Conservation (phyloP, 2,329 filamentous ascomycete species). For the Diaporthe sp. region DNA sequence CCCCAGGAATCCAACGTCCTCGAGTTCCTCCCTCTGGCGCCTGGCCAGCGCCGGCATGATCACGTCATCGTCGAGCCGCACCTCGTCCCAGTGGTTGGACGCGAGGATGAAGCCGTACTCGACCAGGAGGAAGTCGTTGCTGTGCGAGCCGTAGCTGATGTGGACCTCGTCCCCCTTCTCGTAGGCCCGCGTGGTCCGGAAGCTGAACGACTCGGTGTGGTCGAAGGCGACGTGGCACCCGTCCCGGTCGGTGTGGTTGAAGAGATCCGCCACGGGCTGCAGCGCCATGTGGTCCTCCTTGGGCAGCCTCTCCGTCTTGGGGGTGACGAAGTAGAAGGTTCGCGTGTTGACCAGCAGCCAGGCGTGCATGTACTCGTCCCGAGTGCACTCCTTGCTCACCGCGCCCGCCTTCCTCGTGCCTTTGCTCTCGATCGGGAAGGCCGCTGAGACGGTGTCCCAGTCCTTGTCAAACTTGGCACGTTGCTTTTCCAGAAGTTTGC, state of each 20-base stretch:
- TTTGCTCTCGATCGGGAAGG: conserved; percentile 49
- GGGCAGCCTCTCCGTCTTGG: conserved; percentile 56
- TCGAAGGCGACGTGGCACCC: conserved; percentile 65
- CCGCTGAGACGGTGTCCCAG: conserved; percentile 51
- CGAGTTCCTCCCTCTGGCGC: conserved; percentile 53
- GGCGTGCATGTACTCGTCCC: conserved; percentile 61
- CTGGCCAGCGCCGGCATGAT: conserved; percentile 54
- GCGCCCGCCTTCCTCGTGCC: not conserved
- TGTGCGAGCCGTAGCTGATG: conserved; percentile 78
- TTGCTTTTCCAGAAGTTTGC: conserved; percentile 66
- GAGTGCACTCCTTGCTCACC: conserved; percentile 8
- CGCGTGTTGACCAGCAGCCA: conserved; percentile 74
- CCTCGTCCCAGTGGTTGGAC: conserved; percentile 65
- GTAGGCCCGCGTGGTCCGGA: conserved; percentile 66
- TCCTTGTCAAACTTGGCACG: conserved; percentile 54
- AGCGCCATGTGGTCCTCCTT: conserved; percentile 74
- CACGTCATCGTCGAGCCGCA: conserved; percentile 62
- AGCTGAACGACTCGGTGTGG: conserved; percentile 61
- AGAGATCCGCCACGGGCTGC: conserved; percentile 79
- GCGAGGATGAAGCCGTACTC: conserved; percentile 71
- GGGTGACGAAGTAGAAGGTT: conserved; percentile 69
- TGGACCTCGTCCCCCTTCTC: conserved; percentile 73
- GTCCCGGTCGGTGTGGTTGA: conserved; percentile 68
- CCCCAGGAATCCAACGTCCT: conserved; percentile 62
- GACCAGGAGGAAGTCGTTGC: conserved; percentile 78